These are phyloP conservation scores for Tulasnella sp. DNA, from an alignment of 768 basidiomycete genomes.

Conservation along the genomic window DNA sequence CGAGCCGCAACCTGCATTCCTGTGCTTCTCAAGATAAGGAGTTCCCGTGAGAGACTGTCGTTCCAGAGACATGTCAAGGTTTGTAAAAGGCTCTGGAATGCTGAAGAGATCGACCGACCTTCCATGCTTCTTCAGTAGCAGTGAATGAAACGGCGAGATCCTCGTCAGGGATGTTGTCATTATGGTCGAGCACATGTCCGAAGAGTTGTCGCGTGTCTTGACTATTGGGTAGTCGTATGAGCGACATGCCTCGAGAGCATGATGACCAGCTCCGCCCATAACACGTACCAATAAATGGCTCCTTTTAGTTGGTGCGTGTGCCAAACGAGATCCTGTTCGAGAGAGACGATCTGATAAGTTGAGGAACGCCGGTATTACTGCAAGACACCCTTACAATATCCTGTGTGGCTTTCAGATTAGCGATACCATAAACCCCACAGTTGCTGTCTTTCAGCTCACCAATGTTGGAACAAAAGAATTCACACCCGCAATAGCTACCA, in stretches of 20 bases:
- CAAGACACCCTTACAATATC: no score
- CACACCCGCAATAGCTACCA: slow-evolving; percentile 10
- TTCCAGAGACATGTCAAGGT: not conserved
- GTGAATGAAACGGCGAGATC: not conserved
- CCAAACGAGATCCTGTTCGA: slow-evolving; percentile 17
- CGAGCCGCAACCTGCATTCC: not conserved
- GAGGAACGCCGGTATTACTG: no score
- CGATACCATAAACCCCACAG: not conserved
- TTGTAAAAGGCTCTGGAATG: not conserved
- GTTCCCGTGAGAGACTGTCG: not conserved
- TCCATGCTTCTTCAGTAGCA: not conserved
- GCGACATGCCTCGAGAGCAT: not conserved
- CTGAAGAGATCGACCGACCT: not conserved
- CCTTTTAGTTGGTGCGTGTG: slow-evolving; percentile 19
- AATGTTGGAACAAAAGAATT: slow-evolving; percentile 18
- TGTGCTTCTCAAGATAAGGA: not conserved
- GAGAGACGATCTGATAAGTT: not conserved
- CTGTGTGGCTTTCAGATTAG: not conserved
- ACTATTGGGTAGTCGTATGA: not conserved
- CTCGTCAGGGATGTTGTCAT: slow-evolving; percentile 4
- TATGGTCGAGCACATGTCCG: slow-evolving; percentile 4
- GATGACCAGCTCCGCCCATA: not conserved
- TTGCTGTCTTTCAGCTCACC: not conserved
- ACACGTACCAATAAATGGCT: not conserved
- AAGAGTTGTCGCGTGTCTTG: not conserved